A percentile compares a stretch with the other conserved stretches of the same genome.
Evolutionary conservation across 495 filamentous ascomycete genomes (phyloP).

Genomic region (Staphylotrichum longicolle): DNA sequence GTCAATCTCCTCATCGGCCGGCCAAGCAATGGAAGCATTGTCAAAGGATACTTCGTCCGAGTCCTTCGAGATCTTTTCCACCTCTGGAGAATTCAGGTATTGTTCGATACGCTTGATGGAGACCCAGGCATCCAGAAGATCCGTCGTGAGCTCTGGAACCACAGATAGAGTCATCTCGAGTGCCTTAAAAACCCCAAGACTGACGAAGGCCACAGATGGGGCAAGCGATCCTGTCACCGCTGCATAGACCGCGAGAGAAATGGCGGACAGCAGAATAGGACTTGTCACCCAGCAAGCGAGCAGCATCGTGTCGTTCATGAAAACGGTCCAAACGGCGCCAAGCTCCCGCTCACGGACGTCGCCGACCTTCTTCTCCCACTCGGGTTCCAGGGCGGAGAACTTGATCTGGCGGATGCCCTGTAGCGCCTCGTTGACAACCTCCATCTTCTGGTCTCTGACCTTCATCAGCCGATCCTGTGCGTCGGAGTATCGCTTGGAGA

Average conservation of each 20-base stretch:
- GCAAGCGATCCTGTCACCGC: constrained; percentile 58
- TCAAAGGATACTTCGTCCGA: constrained; percentile 62
- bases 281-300: constrained; percentile 70
- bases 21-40: constrained; percentile 73
- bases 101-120: constrained; percentile 71
- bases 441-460: constrained; percentile 72
- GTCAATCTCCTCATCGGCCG: constrained; percentile 53
- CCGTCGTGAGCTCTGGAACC: constrained; percentile 70
- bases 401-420: constrained; percentile 87
- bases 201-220: constrained; percentile 78
- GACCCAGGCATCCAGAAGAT: constrained; percentile 67
- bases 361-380: constrained; percentile 76
- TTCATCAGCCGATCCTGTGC: constrained; percentile 77
- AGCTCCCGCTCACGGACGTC: constrained; percentile 66
- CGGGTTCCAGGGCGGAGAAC: constrained; percentile 75
- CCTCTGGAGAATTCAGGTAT: constrained; percentile 68
- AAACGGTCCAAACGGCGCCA: constrained; percentile 60
- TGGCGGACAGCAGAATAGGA: constrained; percentile 70
- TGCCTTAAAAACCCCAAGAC: constrained; percentile 67
- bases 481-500: constrained; percentile 62
- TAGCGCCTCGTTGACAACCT: constrained; percentile 73
- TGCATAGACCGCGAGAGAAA: constrained; percentile 68
- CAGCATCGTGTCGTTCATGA: constrained; percentile 56
- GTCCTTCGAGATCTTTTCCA: constrained; percentile 53
- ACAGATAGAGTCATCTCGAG: constrained; percentile 69